These are phyloP conservation scores for Blechomonas ayalai DNA, from an alignment of 208 protist species.

Conservation along the genomic window DNA sequence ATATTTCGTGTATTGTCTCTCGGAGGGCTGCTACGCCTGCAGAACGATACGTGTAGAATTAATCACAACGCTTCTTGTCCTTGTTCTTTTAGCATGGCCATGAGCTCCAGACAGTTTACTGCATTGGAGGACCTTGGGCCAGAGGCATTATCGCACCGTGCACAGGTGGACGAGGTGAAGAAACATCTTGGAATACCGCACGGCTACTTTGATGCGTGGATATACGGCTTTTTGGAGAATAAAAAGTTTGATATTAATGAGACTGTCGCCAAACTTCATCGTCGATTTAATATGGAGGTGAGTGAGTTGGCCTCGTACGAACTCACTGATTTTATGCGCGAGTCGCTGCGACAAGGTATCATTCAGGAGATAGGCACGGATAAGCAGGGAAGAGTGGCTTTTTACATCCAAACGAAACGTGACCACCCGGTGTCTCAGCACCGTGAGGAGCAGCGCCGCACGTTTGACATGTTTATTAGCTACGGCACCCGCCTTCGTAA, in stretches of 20 bases:
- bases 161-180: constrained; percentile 62
- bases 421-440: constrained; percentile 29
- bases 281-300: constrained; percentile 51
- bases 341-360: constrained; percentile 40
- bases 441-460: constrained; percentile 30
- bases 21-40: too few species aligned
- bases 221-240: constrained; percentile 75
- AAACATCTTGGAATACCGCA: constrained; percentile 42
- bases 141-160: constrained; percentile 34
- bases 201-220: constrained; percentile 67
- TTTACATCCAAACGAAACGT: constrained; percentile 41
- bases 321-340: constrained; percentile 47
- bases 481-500: constrained; percentile 48
- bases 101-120: constrained; percentile 18
- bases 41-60: too few species aligned
- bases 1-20: too few species aligned
- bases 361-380: constrained; percentile 56
- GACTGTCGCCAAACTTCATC: constrained; percentile 58
- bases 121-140: constrained; percentile 44
- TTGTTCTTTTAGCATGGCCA: background rate
- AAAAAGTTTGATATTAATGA: constrained; percentile 71
- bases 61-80: too few species aligned
- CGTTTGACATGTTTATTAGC: constrained; percentile 66
- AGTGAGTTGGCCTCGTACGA: constrained; percentile 46
- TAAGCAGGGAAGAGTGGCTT: constrained; percentile 32